A percentile compares a stretch with the other conserved stretches of the same genome.
phyloP scores from a whole-genome alignment of 2,329 filamentous ascomycete species.

The Sclerotinia spermophila region DNA sequence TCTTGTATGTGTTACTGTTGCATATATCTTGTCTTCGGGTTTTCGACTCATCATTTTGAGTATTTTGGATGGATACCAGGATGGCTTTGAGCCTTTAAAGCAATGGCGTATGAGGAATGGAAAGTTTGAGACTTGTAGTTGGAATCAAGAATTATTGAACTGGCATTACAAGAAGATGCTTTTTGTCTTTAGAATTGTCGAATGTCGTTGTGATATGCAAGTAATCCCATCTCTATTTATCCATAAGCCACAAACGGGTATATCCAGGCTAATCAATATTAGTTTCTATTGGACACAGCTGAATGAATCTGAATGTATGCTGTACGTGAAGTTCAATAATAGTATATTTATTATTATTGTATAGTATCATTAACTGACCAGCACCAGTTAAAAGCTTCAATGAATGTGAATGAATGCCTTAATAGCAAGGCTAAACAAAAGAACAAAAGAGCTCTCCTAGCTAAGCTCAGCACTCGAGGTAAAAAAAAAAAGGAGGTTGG shows the following conservation, averaged over 20 bases:
- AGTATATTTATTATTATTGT: too few species aligned
- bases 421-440: not conserved
- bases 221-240: not conserved
- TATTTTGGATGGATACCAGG: slow-evolving; percentile 12
- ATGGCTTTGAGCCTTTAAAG: not conserved
- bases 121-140: not conserved
- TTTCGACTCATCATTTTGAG: not conserved
- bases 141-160: not conserved
- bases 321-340: not conserved
- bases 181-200: not conserved
- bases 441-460: not conserved
- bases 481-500: not conserved
- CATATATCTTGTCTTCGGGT: not conserved
- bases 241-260: not conserved
- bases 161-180: not conserved
- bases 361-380: not conserved
- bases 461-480: too few species aligned
- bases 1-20: not conserved
- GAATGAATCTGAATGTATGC: not conserved
- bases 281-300: not conserved
- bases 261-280: too few species aligned
- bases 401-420: not conserved
- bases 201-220: not conserved
- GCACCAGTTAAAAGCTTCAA: not conserved
- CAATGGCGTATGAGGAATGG: not conserved